A percentile compares a stretch with the other conserved stretches of the same genome.
These are phyloP conservation scores for Camellia granthamiana DNA, from an alignment of 148 eudicot species.

Conservation along the genomic window DNA sequence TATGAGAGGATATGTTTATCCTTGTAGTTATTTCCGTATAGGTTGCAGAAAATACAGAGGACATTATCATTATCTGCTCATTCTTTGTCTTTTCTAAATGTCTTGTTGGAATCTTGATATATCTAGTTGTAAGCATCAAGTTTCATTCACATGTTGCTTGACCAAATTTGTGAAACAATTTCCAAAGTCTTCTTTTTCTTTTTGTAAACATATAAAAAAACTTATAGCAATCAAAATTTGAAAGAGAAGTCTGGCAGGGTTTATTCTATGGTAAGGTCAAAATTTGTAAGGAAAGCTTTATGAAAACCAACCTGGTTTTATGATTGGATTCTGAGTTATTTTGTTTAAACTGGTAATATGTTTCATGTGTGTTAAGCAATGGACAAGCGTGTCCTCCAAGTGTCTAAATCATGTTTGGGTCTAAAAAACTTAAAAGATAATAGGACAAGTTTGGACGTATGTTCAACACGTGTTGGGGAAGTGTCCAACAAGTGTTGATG, in stretches of 20 bases:
- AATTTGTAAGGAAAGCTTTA: background rate
- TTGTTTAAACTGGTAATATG: too few species aligned
- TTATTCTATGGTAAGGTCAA: background rate
- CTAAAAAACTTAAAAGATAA: too few species aligned
- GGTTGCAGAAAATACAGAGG: background rate
- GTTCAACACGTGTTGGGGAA: too few species aligned
- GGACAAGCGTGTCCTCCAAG: too few species aligned
- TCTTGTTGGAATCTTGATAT: slow-evolving; percentile 8
- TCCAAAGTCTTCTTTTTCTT: background rate
- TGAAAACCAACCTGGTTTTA: background rate
- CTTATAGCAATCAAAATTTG: slow-evolving; percentile 3
- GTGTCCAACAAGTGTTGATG: too few species aligned
- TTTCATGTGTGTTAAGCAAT: too few species aligned
- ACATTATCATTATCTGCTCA: background rate
- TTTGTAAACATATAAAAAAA: background rate
- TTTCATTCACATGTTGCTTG: background rate
- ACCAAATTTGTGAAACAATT: background rate
- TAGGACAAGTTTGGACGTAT: too few species aligned
- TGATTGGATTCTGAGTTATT: too few species aligned
- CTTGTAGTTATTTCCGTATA: background rate
- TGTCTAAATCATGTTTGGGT: too few species aligned
- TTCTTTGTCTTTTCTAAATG: slow-evolving; percentile 7
- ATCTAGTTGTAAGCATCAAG: slow-evolving; percentile 3
- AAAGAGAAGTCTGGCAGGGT: background rate
- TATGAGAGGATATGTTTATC: background rate